phyloP scores from a whole-genome alignment of 352 stramenopile genomes.

The Phytopythium montanum region DNA sequence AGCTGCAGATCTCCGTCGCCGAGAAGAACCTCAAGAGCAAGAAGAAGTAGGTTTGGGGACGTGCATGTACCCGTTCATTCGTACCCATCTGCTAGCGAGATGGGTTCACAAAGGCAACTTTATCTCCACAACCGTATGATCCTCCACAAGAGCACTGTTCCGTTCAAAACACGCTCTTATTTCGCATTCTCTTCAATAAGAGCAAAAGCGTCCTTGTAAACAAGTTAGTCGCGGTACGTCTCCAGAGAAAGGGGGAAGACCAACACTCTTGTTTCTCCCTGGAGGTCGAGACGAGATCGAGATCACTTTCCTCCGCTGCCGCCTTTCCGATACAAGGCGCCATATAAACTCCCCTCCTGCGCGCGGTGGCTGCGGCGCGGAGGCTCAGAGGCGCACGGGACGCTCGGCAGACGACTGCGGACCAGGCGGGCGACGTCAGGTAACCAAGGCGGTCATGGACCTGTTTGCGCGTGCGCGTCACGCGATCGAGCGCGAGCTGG shows the following conservation, averaged over 20 bases:
- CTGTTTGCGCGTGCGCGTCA: conserved; percentile 30
- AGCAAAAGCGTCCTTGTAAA: background rate
- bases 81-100: too few species aligned
- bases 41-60: conserved; percentile 34
- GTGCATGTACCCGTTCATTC: too few species aligned
- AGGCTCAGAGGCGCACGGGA: too few species aligned
- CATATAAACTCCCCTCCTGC: too few species aligned
- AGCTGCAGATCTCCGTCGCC: conserved; percentile 46
- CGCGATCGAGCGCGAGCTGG: conserved; percentile 21
- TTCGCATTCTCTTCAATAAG: background rate
- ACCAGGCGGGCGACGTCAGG: too few species aligned
- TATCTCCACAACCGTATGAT: background rate
- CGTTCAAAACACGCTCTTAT: background rate
- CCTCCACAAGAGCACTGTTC: too few species aligned
- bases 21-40: conserved; percentile 32
- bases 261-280: background rate
- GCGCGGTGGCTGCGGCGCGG: too few species aligned
- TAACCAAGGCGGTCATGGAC: too few species aligned
- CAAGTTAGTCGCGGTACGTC: background rate
- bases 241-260: conserved; percentile 1
- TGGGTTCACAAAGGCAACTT: too few species aligned
- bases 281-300: background rate
- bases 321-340: too few species aligned
- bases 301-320: too few species aligned
- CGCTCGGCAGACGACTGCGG: conserved; percentile 7